Conservation (phyloP, 768 basidiomycete genomes). For the Guyanaporus albipodus region DNA sequence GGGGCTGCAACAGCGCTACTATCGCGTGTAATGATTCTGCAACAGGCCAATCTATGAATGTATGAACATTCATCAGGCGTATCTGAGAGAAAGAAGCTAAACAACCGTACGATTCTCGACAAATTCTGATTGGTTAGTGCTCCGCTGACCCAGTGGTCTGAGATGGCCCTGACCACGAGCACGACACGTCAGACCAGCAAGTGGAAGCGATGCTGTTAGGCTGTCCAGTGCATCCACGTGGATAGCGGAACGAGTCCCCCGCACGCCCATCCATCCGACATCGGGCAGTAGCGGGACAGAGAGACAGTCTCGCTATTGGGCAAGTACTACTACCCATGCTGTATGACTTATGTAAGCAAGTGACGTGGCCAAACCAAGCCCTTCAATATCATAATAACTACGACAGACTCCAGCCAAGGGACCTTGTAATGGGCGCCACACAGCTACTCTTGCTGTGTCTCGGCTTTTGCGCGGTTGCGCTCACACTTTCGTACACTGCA, state of each 20-base stretch:
- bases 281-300: too few relatives aligned
- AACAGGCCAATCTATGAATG: neutral
- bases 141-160: neutral
- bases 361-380: too few relatives aligned
- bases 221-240: conserved; percentile 2
- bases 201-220: conserved; percentile 5
- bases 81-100: neutral
- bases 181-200: conserved; percentile 1
- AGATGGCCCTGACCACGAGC: neutral
- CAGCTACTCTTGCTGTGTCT: conserved; percentile 14
- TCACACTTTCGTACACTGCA: conserved; percentile 19
- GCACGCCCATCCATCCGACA: neutral
- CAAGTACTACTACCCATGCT: too few relatives aligned
- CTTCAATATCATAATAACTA: too few relatives aligned
- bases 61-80: neutral
- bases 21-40: neutral
- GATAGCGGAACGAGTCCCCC: neutral
- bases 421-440: conserved; percentile 14
- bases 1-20: neutral
- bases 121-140: conserved; percentile 11
- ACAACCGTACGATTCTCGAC: neutral
- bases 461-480: conserved; percentile 4
- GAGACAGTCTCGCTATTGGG: too few relatives aligned
- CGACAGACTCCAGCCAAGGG: too few relatives aligned
- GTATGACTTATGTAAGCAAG: too few relatives aligned